Evolutionary conservation across 805 yeast species (phyloP).

Genomic region (Lipomyces yamanashiensis): DNA sequence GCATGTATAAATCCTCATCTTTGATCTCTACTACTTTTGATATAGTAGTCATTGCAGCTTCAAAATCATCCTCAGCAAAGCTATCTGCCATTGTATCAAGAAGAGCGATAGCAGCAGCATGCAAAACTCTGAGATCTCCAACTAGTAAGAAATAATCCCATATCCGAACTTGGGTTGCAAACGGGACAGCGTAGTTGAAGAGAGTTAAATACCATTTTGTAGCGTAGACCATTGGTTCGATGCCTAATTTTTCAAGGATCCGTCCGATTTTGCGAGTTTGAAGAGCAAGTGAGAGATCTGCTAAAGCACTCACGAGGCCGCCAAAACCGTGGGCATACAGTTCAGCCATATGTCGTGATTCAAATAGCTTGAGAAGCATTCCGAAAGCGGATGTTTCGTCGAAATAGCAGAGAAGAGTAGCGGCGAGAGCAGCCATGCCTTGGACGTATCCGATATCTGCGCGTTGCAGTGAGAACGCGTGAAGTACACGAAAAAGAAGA

Average conservation of each 20-base stretch:
- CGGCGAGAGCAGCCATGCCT: conserved; percentile 51
- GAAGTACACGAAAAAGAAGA: conserved; percentile 36
- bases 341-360: conserved; percentile 17
- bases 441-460: conserved; percentile 45
- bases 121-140: conserved; percentile 21
- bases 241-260: conserved; percentile 17
- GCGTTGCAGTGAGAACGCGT: conserved; percentile 32
- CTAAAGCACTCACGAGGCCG: conserved; percentile 29
- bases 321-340: conserved; percentile 32
- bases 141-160: conserved; percentile 36
- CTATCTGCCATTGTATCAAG: conserved; percentile 19
- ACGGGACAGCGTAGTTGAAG: conserved; percentile 35
- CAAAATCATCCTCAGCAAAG: conserved; percentile 22
- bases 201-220: conserved; percentile 38
- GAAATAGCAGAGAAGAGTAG: conserved; percentile 47
- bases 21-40: conserved; percentile 15
- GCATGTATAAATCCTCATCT: conserved; percentile 30
- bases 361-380: conserved; percentile 29
- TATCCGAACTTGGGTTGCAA: conserved; percentile 33
- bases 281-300: conserved; percentile 16
- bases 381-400: conserved; percentile 33
- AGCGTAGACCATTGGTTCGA: conserved; percentile 33
- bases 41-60: conserved; percentile 23
- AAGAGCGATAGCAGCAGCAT: conserved; percentile 34
- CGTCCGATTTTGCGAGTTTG: conserved; percentile 13